Evolutionary conservation across 2,329 filamentous ascomycete genomes (phyloP).

Genomic region (Fusarium sp.): DNA sequence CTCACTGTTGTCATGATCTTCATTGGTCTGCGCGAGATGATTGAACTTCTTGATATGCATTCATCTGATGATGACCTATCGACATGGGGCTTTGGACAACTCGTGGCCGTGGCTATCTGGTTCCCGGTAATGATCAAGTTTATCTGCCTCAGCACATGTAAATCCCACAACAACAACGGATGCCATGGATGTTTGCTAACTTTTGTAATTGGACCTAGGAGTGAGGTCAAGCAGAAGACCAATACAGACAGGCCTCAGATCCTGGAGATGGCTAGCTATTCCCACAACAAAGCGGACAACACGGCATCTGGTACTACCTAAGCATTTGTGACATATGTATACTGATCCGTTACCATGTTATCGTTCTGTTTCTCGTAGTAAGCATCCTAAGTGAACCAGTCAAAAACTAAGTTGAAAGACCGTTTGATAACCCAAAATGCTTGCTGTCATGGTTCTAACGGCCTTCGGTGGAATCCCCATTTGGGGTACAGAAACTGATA

Average conservation of each 20-base stretch:
- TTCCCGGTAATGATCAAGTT: not conserved
- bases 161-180: rapidly evolving
- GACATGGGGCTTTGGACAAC: not conserved
- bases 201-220: not conserved
- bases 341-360: rapidly evolving
- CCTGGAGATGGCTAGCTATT: not conserved
- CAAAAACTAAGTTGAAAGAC: too few species aligned
- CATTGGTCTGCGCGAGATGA: not conserved
- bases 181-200: not conserved
- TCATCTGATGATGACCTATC: not conserved
- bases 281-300: not conserved
- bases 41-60: not conserved
- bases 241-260: not conserved
- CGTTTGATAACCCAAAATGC: too few species aligned
- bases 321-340: rapidly evolving
- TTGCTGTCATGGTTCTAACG: too few species aligned
- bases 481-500: too few species aligned
- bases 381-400: conserved; percentile 12
- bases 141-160: not conserved
- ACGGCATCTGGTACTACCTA: too few species aligned
- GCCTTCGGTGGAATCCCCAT: too few species aligned
- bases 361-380: not conserved
- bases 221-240: not conserved
- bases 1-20: not conserved
- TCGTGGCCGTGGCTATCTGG: conserved; percentile 10